phyloP scores from a whole-genome alignment of 2,329 filamentous ascomycete genomes.

The Grosmannia clavigera region DNA sequence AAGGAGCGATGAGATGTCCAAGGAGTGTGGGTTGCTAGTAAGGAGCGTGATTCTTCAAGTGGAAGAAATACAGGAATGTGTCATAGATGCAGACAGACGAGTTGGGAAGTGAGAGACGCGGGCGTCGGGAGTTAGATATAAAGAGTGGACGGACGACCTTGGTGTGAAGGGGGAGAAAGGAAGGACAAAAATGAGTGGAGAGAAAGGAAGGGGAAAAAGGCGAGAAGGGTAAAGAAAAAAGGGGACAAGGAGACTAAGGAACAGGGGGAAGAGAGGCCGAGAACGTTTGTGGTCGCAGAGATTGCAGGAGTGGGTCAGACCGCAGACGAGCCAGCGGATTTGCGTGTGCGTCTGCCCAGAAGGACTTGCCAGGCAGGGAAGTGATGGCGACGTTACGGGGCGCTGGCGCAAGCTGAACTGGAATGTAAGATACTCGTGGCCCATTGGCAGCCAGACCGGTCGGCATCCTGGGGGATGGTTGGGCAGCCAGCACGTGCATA shows the following conservation, averaged over 20 bases:
- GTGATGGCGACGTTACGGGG: not conserved
- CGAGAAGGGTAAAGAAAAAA: not conserved
- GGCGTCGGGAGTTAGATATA: conserved; percentile 4
- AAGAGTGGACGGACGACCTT: conserved; percentile 6
- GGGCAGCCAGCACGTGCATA: not conserved
- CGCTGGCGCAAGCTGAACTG: not conserved
- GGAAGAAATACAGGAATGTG: not conserved
- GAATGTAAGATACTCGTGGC: not conserved
- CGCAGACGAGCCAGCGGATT: not conserved
- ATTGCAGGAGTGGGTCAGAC: conserved; percentile 9
- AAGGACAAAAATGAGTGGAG: conserved; percentile 1
- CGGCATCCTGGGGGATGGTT: not conserved
- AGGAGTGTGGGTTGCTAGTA: conserved; percentile 6
- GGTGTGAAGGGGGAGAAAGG: not conserved
- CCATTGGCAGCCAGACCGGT: not conserved
- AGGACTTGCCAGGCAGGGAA: not conserved
- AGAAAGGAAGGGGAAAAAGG: not conserved
- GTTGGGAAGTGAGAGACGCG: not conserved
- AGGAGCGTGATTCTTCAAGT: conserved; percentile 1
- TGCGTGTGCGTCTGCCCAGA: not conserved
- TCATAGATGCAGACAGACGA: not conserved
- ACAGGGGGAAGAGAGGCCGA: not conserved
- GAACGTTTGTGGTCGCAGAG: conserved; percentile 5
- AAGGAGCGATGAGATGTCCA: conserved; percentile 2
- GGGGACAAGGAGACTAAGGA: not conserved